These are phyloP conservation scores for Yamagishiella unicocca DNA, from an alignment of 139 green algal genomes.

Conservation along the genomic window DNA sequence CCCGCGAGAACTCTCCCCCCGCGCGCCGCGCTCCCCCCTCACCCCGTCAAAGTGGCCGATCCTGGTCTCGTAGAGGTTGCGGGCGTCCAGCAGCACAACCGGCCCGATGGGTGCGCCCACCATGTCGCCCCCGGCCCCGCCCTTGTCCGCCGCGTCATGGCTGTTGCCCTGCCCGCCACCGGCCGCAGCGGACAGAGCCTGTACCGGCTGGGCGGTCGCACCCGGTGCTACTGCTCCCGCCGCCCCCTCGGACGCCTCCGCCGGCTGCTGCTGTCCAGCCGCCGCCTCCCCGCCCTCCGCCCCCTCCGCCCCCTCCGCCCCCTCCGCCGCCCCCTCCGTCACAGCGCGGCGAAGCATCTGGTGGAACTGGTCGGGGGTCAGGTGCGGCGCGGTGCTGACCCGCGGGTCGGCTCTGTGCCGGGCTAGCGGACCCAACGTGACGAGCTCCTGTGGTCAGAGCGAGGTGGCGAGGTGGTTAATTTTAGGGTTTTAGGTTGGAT, in stretches of 20 bases:
- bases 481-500: no score
- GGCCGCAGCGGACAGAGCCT: no score
- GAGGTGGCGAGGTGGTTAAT: no score
- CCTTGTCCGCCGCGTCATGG: no score
- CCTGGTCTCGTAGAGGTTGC: conserved; percentile 85
- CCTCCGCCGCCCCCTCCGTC: background rate
- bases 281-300: background rate
- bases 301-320: background rate
- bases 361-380: conserved; percentile 73
- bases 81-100: conserved; percentile 80
- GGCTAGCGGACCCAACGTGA: conserved; percentile 63
- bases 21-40: background rate
- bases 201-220: background rate
- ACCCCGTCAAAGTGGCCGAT: conserved; percentile 72
- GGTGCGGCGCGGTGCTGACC: conserved; percentile 54
- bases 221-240: background rate
- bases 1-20: background rate
- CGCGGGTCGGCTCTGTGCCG: conserved; percentile 40
- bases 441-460: conserved; percentile 74
- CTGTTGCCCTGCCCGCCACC: no score
- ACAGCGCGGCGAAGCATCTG: conserved; percentile 50
- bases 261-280: background rate
- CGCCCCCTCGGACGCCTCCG: background rate
- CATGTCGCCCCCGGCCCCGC: no score
- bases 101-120: background rate